phyloP scores from a whole-genome alignment of 2,329 filamentous ascomycete species.

The Nemania bipapillata region DNA sequence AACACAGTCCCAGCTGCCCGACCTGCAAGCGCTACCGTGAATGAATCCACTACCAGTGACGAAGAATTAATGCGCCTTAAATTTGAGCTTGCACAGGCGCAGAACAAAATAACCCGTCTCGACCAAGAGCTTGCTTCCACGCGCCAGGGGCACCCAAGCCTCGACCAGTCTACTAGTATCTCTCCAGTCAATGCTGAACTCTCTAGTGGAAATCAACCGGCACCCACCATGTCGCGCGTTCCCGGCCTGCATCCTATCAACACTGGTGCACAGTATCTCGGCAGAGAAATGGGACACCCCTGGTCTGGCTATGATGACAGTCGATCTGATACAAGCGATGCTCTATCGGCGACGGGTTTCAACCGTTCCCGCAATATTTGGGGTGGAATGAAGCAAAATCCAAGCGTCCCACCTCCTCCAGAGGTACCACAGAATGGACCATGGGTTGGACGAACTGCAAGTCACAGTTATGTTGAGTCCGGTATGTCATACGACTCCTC shows the following conservation, averaged over 20 bases:
- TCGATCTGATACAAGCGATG: conserved; percentile 67
- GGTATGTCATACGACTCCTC: conserved; percentile 50
- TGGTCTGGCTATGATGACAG: conserved; percentile 68
- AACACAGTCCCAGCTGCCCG: conserved; percentile 62
- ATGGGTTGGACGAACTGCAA: conserved; percentile 61
- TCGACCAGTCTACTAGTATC: conserved; percentile 58
- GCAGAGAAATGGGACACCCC: conserved; percentile 56
- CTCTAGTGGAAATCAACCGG: conserved; percentile 39
- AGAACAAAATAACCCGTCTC: conserved; percentile 75
- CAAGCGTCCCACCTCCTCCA: conserved; percentile 46
- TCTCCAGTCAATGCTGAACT: conserved; percentile 48
- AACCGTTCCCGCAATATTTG: conserved; percentile 67
- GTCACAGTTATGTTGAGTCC: conserved; percentile 57
- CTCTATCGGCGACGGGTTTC: conserved; percentile 62
- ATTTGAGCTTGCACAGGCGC: conserved; percentile 75
- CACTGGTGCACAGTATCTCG: conserved; percentile 53
- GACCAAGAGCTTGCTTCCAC: conserved; percentile 76
- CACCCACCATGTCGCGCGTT: conserved; percentile 50
- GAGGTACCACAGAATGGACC: conserved; percentile 55
- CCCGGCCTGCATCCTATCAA: conserved; percentile 42
- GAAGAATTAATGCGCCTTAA: conserved; percentile 76
- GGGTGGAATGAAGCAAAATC: conserved; percentile 60
- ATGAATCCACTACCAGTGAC: conserved; percentile 54
- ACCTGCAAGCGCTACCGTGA: conserved; percentile 63
- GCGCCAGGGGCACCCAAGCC: conserved; percentile 68